Evolutionary conservation across 139 green algal species (phyloP).

Genomic region (Tetradesmus lagerheimii): DNA sequence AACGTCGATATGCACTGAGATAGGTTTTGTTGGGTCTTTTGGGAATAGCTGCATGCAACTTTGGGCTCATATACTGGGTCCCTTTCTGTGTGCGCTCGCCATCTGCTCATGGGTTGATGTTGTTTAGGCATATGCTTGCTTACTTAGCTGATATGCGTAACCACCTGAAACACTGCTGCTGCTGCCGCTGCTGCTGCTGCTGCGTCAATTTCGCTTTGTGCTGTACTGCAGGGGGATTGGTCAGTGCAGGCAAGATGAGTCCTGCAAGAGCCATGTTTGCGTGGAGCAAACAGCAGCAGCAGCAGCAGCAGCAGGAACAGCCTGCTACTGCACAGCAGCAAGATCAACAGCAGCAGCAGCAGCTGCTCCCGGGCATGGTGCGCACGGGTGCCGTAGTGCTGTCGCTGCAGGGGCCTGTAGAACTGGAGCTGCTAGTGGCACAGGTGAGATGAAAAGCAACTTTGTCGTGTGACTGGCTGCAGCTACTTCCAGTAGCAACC

Average conservation of each 20-base stretch:
- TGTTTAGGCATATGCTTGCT: too few species aligned
- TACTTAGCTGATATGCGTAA: too few species aligned
- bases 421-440: conserved; percentile 69
- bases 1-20: too few species aligned
- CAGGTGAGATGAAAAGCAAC: too few species aligned
- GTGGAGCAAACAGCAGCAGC: conserved; percentile 25
- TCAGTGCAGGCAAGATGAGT: conserved; percentile 48
- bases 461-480: too few species aligned
- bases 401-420: conserved; percentile 56
- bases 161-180: not conserved
- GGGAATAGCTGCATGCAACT: too few species aligned
- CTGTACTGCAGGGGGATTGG: conserved; percentile 44
- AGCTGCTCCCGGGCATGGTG: conserved; percentile 24
- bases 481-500: too few species aligned
- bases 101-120: too few species aligned
- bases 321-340: conserved; percentile 51
- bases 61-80: too few species aligned
- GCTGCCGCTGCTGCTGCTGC: not conserved
- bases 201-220: not conserved
- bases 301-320: conserved; percentile 22
- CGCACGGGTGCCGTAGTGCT: conserved; percentile 60
- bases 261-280: conserved; percentile 45
- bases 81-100: too few species aligned
- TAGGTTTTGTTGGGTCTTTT: too few species aligned
- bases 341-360: conserved; percentile 45